Percentiles rank a stretch among this genome's conserved stretches.
These are phyloP conservation scores for Camellia sinensis DNA, from an alignment of 148 eudicot genomes.

Conservation along the genomic window DNA sequence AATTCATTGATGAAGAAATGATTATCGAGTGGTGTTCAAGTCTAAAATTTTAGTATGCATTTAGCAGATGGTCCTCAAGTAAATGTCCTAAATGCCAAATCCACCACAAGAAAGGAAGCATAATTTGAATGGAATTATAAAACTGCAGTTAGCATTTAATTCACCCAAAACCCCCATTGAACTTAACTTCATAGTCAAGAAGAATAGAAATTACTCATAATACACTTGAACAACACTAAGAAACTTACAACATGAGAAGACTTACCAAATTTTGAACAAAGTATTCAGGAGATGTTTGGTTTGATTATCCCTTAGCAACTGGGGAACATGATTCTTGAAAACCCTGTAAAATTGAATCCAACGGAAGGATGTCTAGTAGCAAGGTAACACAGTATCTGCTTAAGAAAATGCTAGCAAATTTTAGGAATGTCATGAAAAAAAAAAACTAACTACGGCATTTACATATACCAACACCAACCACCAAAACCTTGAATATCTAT, in stretches of 20 bases:
- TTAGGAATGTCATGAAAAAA: no score
- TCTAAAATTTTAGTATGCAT: no score
- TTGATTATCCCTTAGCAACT: constrained; percentile 57
- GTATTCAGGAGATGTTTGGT: constrained; percentile 46
- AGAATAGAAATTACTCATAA: not conserved
- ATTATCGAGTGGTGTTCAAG: not conserved
- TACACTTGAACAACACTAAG: not conserved
- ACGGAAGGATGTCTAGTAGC: not conserved
- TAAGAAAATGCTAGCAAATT: not conserved
- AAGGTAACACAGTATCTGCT: not conserved
- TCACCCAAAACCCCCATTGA: not conserved
- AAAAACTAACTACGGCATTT: no score
- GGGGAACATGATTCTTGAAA: constrained; percentile 69
- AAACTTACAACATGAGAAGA: not conserved
- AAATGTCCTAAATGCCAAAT: not conserved
- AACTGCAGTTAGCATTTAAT: not conserved
- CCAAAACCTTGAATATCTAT: no score
- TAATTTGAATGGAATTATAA: not conserved
- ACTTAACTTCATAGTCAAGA: not conserved
- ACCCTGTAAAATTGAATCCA: constrained; percentile 54
- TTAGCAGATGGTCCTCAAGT: not conserved
- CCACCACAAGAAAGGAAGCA: not conserved
- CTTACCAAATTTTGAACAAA: constrained; percentile 66
- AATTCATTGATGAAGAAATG: no score
- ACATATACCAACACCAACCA: no score